A percentile compares a stretch with the other conserved stretches of the same genome.
Conservation (phyloP, 1,139 yeast genomes). For the Suhomyces ambrosiae region DNA sequence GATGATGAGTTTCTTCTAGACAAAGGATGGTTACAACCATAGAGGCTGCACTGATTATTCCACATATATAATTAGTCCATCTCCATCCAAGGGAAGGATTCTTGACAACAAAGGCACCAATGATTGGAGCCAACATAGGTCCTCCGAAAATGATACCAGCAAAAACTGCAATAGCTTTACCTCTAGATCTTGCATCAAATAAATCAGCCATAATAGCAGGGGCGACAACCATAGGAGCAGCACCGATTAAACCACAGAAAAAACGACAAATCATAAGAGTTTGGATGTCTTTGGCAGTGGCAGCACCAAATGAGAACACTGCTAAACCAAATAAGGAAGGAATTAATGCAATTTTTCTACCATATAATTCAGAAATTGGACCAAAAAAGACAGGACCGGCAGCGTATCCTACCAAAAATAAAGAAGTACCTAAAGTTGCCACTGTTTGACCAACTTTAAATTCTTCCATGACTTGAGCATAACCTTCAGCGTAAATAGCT, state of each 20-base stretch:
- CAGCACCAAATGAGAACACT: conserved; percentile 68
- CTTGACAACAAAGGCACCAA: conserved; percentile 29
- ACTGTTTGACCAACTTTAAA: conserved; percentile 58
- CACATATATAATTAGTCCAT: conserved; percentile 59
- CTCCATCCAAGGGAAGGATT: conserved; percentile 50
- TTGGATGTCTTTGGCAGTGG: conserved; percentile 72
- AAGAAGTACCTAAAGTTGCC: conserved; percentile 65
- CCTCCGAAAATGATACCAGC: conserved; percentile 71
- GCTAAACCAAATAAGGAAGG: conserved; percentile 57
- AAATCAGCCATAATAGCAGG: conserved; percentile 84
- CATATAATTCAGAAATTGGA: conserved; percentile 74
- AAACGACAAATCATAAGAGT: conserved; percentile 73
- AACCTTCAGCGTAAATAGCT: conserved; percentile 61
- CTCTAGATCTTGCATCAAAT: conserved; percentile 62
- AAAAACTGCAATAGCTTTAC: conserved; percentile 66
- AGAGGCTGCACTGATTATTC: conserved; percentile 46
- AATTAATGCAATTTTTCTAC: conserved; percentile 62
- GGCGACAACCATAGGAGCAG: conserved; percentile 79
- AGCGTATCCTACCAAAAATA: conserved; percentile 80
- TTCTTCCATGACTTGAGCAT: conserved; percentile 38
- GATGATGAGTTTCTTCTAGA: conserved; percentile 53
- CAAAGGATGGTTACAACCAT: conserved; percentile 32
- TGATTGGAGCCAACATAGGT: conserved; percentile 74
- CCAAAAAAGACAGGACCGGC: conserved; percentile 83
- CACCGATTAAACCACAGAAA: conserved; percentile 75